phyloP scores from a whole-genome alignment of 495 filamentous ascomycete species.

The Tuber umbilicatum region DNA sequence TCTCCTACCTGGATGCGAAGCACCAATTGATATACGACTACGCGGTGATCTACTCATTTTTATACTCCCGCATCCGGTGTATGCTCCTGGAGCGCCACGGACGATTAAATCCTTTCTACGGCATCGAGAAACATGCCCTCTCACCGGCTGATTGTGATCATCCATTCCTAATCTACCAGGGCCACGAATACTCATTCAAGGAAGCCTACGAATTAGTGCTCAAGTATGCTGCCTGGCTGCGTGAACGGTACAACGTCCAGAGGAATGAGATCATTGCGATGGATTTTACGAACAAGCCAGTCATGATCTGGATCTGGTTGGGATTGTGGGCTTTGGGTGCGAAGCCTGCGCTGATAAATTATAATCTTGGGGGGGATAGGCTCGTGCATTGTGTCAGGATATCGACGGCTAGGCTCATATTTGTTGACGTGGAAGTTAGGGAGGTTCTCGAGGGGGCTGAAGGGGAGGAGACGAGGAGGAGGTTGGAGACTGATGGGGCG shows the following conservation, averaged over 20 bases:
- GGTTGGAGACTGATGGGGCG: slow-evolving; percentile 57
- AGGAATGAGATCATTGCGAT: slow-evolving; percentile 79
- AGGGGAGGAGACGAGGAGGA: slow-evolving; percentile 47
- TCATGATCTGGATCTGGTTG: slow-evolving; percentile 74
- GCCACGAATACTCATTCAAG: slow-evolving; percentile 70
- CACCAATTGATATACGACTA: slow-evolving; percentile 62
- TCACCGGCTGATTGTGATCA: slow-evolving; percentile 46
- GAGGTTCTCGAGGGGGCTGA: slow-evolving; percentile 47
- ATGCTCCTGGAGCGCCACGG: slow-evolving; percentile 51
- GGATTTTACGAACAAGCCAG: slow-evolving; percentile 78
- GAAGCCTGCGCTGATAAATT: slow-evolving; percentile 89
- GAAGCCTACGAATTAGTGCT: slow-evolving; percentile 68
- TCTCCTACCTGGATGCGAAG: slow-evolving; percentile 78
- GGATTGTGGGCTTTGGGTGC: slow-evolving; percentile 87
- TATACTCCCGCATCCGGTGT: slow-evolving; percentile 46
- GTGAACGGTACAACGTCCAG: slow-evolving; percentile 60
- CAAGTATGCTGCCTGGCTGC: slow-evolving; percentile 77
- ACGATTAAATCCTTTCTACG: slow-evolving; percentile 69
- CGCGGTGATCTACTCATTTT: slow-evolving; percentile 49
- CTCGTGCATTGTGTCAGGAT: slow-evolving; percentile 71
- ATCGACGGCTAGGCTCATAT: slow-evolving; percentile 60
- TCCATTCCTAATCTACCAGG: slow-evolving; percentile 67
- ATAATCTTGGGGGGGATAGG: slow-evolving; percentile 71
- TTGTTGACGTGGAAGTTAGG: slow-evolving; percentile 67
- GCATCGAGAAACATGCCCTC: slow-evolving; percentile 63